Base-by-base conservation (phyloP, 2,329 filamentous ascomycete species). In the Fusarium avenaceum region DNA sequence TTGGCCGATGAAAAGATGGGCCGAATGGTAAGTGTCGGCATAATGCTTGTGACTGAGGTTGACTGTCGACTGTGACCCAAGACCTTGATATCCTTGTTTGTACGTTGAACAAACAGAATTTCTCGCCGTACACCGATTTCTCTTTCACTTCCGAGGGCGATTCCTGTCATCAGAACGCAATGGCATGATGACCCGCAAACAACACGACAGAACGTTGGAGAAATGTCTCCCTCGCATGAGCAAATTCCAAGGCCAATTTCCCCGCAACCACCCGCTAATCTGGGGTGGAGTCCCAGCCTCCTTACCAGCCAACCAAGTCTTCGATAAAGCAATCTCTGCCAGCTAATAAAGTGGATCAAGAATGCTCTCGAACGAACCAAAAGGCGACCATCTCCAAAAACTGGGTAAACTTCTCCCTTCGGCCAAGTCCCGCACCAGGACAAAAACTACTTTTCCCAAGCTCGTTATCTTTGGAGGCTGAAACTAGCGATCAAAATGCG, bases 181-280 rank as follows among this genome's bases (percentile, higher is more conserved):
- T 11, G 9, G 13, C 22, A 19, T 19, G 7, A 4, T 24, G 19
- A 43, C 11, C 19, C 9, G 17, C 6, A 47, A 5, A 43, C 4
- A 15, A 24, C 6, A 33, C 19, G 15, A 63, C 38, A 49, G 58
- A 63, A 49, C 19, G n/a, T 63, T 63, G 58, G 32, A 44, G 58
- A 63, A 63, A n/a, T 6, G 22, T 57, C 49, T 28, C 20, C 35
- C 11, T 49, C n/a, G 28, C 39, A 26, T 33, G 50, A 45, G 43
- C 28, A 11, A 20, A 26, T 60, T 40, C 32, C 43, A 24, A 39
- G 2, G 43, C 43, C 50, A 63, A 49, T 26, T 57, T 63, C 60
- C 63, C 60, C 58, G 45, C 59, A 63, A 35, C 47, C 22, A 57
- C 30, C 35, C 38, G 51, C 51, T 48, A 57, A 57, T 35, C 60